Percentiles rank a stretch among this genome's conserved stretches.
phyloP scores from a whole-genome alignment of 108 stramenopile species.

The Pseudonitzschia pungens region DNA sequence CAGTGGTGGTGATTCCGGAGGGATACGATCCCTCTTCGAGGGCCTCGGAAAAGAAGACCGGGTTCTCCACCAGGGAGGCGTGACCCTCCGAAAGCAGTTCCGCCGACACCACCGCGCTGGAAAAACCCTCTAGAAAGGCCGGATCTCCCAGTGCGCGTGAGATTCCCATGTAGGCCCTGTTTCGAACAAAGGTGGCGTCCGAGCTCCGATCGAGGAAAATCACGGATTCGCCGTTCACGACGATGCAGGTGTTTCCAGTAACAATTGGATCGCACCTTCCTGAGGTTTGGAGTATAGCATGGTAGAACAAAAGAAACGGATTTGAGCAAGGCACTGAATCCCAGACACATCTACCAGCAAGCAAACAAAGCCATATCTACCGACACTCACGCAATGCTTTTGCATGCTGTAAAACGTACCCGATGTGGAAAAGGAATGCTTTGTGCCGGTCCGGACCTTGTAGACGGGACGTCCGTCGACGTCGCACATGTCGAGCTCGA shows the following conservation, averaged over 20 bases:
- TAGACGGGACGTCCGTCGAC: conserved; percentile 24
- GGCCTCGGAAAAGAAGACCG: background rate
- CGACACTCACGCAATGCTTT: no score
- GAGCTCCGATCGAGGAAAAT: conserved; percentile 27
- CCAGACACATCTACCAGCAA: background rate
- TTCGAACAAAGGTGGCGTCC: conserved; percentile 20
- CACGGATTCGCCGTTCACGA: conserved; percentile 27
- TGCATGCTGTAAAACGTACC: conserved; percentile 22
- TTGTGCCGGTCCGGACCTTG: conserved; percentile 16
- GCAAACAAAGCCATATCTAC: no score
- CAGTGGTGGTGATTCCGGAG: conserved; percentile 15
- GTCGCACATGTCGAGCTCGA: conserved; percentile 26
- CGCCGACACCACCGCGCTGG: conserved; percentile 16
- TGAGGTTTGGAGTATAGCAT: background rate
- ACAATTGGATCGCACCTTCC: conserved; percentile 19
- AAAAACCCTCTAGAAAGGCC: conserved; percentile 10
- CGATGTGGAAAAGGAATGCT: conserved; percentile 27
- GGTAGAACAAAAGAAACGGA: no score
- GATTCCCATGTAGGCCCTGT: conserved; percentile 17
- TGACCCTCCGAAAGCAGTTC: conserved; percentile 17
- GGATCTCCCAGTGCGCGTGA: conserved; percentile 7
- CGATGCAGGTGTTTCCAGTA: conserved; percentile 18
- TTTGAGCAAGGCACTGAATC: no score
- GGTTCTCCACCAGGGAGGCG: conserved; percentile 18
- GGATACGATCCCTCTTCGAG: background rate